phyloP scores from a whole-genome alignment of 78 protist genomes.

The Dictyostelium firmibasis region DNA sequence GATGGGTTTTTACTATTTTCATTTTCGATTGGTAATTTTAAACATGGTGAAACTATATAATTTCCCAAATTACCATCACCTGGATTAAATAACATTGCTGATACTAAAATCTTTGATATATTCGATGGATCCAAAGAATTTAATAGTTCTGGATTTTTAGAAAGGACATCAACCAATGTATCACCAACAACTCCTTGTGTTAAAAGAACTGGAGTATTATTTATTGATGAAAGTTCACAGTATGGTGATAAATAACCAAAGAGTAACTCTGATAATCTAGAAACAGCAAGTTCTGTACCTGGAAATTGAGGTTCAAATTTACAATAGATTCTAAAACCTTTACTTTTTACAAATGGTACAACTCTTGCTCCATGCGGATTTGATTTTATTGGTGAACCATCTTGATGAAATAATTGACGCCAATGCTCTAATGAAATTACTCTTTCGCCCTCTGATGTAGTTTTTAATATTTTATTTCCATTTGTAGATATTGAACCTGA shows the following conservation, averaged over 20 bases:
- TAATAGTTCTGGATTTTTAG: not conserved
- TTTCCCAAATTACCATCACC: conserved; percentile 12
- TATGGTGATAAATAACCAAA: conserved; percentile 4
- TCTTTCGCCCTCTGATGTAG: conserved; percentile 4
- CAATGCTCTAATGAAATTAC: not conserved
- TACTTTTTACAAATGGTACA: conserved; percentile 1
- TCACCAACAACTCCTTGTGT: not conserved
- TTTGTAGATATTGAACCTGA: not conserved
- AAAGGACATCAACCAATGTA: not conserved
- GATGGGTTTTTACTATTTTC: not conserved
- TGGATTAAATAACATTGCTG: not conserved
- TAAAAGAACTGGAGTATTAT: not conserved
- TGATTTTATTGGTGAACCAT: not conserved
- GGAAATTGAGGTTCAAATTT: conserved; percentile 7
- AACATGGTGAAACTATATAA: conserved; percentile 5
- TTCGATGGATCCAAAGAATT: not conserved
- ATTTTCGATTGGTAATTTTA: not conserved
- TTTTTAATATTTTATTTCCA: not conserved
- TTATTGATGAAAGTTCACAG: not conserved
- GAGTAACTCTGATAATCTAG: not conserved
- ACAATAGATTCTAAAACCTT: not conserved
- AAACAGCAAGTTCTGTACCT: not conserved
- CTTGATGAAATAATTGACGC: not conserved
- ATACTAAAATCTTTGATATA: not conserved
- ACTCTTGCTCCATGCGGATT: not conserved